phyloP scores from a whole-genome alignment of 306 rosid species.

The Ormosia semicastrata region DNA sequence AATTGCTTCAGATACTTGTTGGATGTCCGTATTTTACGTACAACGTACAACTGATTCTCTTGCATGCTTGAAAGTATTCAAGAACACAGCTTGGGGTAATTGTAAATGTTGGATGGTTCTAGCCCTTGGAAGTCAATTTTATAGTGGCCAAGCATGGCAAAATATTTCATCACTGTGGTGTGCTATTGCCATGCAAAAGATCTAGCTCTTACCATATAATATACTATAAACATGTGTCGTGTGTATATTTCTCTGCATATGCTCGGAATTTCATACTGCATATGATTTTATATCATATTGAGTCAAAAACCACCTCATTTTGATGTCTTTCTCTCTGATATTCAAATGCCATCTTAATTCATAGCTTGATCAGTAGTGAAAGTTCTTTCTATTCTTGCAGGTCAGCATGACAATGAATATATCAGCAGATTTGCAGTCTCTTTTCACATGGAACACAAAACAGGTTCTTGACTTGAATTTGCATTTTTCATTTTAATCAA shows the following conservation, averaged over 20 bases:
- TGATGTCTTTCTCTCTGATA: conserved; percentile 1
- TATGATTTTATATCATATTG: background rate
- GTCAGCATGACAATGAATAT: conserved; percentile 82
- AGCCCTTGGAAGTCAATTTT: background rate
- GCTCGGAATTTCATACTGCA: background rate
- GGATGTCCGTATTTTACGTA: background rate
- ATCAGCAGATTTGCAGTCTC: conserved; percentile 87
- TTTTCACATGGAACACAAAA: conserved; percentile 97
- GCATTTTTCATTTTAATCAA: background rate
- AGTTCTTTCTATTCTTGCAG: conserved; percentile 47
- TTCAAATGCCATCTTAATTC: background rate
- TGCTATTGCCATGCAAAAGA: background rate
- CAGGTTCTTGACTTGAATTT: conserved; percentile 60
- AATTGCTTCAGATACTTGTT: background rate
- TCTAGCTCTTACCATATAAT: background rate
- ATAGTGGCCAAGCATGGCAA: background rate
- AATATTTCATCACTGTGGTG: background rate
- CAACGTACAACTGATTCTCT: background rate
- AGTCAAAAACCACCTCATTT: background rate
- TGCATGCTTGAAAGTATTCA: background rate
- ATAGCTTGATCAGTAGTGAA: conserved; percentile 11
- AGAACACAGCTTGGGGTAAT: background rate
- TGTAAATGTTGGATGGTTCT: background rate
- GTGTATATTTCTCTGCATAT: background rate
- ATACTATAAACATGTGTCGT: background rate